Evolutionary conservation across 2,329 filamentous ascomycete species (phyloP).

Genomic region (Ophiostoma pallidulum): DNA sequence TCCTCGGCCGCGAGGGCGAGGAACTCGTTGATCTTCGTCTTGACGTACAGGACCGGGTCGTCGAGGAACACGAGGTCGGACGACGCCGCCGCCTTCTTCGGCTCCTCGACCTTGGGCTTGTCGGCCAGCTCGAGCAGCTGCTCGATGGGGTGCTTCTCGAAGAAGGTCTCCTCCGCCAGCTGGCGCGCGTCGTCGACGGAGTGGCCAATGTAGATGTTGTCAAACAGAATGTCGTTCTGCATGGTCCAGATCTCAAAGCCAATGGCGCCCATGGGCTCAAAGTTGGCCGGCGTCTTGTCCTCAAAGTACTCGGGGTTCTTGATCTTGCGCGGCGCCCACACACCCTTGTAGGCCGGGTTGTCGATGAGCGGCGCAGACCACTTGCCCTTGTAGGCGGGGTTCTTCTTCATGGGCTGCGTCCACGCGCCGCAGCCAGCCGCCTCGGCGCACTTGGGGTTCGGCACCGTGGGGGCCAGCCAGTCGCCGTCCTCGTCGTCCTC

Average conservation of each 20-base stretch:
- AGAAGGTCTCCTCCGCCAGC: conserved; percentile 81
- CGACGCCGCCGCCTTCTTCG: conserved; percentile 60
- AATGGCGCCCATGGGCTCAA: conserved; percentile 97
- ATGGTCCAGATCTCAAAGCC: conserved; percentile 99
- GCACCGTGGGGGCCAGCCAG: conserved; percentile 81
- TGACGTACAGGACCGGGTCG: conserved; percentile 77
- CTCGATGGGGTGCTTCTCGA: conserved; percentile 78
- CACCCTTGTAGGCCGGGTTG: conserved; percentile 96
- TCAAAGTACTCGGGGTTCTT: conserved; percentile 93
- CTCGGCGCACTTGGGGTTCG: conserved; percentile 94
- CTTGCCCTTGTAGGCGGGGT: conserved; percentile 98
- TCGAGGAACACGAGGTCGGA: conserved; percentile 79
- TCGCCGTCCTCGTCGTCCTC: conserved; percentile 99
- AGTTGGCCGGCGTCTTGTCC: conserved; percentile 93
- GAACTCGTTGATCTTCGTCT: conserved; percentile 91
- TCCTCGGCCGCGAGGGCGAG: conserved; percentile 71
- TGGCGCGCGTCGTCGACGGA: conserved; percentile 85
- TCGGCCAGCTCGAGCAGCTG: conserved; percentile 66
- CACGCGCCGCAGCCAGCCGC: conserved; percentile 89
- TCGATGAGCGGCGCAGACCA: conserved; percentile 89
- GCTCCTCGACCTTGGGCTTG: conserved; percentile 62
- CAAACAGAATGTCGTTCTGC: conserved; percentile 97
- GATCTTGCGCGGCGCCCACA: conserved; percentile 92
- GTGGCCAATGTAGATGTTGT: conserved; percentile 99
- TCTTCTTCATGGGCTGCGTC: conserved; percentile 85